Evolutionary conservation across 805 yeast genomes (phyloP).

Genomic region (Nakazawaea ambrosiae): DNA sequence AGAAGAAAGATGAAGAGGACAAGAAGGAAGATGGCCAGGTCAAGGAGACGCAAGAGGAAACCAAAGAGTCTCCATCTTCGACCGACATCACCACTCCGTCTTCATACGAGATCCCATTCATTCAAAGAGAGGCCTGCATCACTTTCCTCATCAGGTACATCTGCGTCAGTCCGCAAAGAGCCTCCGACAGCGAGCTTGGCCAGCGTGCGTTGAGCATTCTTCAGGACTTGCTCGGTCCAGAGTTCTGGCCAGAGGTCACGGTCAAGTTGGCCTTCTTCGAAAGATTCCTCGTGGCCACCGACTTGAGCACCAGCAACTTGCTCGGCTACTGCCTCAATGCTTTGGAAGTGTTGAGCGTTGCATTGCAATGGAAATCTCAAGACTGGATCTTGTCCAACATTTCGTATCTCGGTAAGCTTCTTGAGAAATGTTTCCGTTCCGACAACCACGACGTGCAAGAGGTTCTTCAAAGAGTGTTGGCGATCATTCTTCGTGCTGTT

Average conservation of each 20-base stretch:
- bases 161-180: constrained; percentile 79
- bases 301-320: constrained; percentile 59
- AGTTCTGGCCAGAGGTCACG: constrained; percentile 83
- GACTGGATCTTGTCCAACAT: constrained; percentile 77
- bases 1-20: constrained; percentile 11
- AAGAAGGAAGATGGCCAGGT: constrained; percentile 6
- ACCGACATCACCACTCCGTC: constrained; percentile 40
- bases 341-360: constrained; percentile 78
- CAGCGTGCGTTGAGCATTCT: constrained; percentile 75
- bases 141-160: constrained; percentile 83
- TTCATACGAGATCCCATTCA: constrained; percentile 57
- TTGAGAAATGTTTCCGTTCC: constrained; percentile 76
- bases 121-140: constrained; percentile 83
- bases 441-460: constrained; percentile 86
- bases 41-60: constrained; percentile 9
- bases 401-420: constrained; percentile 57
- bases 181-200: constrained; percentile 78
- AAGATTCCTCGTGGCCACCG: constrained; percentile 73
- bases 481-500: constrained; percentile 63
- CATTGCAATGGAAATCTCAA: constrained; percentile 67
- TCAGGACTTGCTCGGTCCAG: constrained; percentile 62
- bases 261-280: constrained; percentile 86
- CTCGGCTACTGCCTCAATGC: constrained; percentile 85
- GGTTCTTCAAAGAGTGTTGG: constrained; percentile 67
- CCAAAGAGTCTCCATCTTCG: constrained; percentile 12